These are phyloP conservation scores for Dillenia suffruticosa DNA, from an alignment of 164 flowering plant species.

Conservation along the genomic window DNA sequence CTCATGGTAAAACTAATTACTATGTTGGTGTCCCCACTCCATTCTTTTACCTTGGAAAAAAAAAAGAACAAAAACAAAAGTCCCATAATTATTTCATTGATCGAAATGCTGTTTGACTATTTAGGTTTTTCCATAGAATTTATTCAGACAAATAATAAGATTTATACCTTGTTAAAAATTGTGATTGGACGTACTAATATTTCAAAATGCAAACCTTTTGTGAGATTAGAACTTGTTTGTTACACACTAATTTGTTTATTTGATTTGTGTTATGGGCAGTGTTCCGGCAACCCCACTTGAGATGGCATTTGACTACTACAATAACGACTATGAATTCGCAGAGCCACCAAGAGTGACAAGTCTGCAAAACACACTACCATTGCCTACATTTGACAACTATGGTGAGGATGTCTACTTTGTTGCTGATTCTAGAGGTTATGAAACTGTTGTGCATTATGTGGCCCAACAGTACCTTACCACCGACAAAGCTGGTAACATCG, in stretches of 20 bases:
- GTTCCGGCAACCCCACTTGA: slow-evolving; percentile 27
- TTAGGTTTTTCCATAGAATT: no score
- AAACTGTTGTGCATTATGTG: slow-evolving; percentile 23
- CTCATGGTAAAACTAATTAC: no score
- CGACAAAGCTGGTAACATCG: slow-evolving; percentile 11
- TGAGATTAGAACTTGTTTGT: no score
- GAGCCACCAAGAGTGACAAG: slow-evolving; percentile 46
- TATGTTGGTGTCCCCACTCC: no score
- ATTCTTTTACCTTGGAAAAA: no score
- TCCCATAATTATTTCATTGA: no score
- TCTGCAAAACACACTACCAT: slow-evolving; percentile 30
- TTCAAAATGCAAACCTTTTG: not conserved
- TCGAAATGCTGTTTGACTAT: no score
- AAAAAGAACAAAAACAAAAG: no score
- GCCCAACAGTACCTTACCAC: slow-evolving; percentile 24
- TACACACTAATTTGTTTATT: no score
- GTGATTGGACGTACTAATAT: not conserved
- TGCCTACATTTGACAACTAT: slow-evolving; percentile 25
- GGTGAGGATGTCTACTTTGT: slow-evolving; percentile 35
- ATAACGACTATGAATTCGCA: slow-evolving; percentile 33
- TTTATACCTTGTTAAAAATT: no score
- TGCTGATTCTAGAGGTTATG: slow-evolving; percentile 40
- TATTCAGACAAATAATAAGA: no score
- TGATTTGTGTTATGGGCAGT: slow-evolving; percentile 5
- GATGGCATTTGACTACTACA: slow-evolving; percentile 28